phyloP scores from a whole-genome alignment of 257 asterid genomes.

The Solanum sparsipilum region DNA sequence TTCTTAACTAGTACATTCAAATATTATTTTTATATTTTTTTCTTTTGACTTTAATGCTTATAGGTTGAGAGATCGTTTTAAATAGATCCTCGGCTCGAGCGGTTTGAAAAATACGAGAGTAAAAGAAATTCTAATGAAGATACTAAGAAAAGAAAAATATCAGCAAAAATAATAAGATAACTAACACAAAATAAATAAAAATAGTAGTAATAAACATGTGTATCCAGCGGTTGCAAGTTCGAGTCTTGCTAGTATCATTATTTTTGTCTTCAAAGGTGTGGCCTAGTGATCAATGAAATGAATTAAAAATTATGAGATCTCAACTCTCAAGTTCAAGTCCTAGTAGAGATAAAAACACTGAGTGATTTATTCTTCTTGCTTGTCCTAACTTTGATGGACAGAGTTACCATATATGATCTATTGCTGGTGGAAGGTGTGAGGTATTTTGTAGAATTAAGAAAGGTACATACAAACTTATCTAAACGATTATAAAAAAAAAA shows the following conservation, averaged over 20 bases:
- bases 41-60: not conserved
- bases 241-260: too few species aligned
- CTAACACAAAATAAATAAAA: not conserved
- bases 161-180: not conserved
- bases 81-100: not conserved
- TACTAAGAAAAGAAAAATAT: not conserved
- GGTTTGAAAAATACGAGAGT: not conserved
- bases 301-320: not conserved
- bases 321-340: not conserved
- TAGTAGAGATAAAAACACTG: not conserved
- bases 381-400: not conserved
- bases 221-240: not conserved
- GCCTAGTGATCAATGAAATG: not conserved
- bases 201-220: not conserved
- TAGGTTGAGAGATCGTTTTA: fast-evolving
- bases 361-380: not conserved
- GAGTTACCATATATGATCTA: not conserved
- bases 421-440: not conserved
- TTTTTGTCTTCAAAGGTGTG: too few species aligned
- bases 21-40: not conserved
- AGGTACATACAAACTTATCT: not conserved
- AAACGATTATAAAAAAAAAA: too few species aligned
- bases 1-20: not conserved
- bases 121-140: not conserved
- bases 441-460: too few species aligned